Evolutionary conservation across 352 stramenopile species (phyloP).

Genomic region (Globisporangium middletonii): DNA sequence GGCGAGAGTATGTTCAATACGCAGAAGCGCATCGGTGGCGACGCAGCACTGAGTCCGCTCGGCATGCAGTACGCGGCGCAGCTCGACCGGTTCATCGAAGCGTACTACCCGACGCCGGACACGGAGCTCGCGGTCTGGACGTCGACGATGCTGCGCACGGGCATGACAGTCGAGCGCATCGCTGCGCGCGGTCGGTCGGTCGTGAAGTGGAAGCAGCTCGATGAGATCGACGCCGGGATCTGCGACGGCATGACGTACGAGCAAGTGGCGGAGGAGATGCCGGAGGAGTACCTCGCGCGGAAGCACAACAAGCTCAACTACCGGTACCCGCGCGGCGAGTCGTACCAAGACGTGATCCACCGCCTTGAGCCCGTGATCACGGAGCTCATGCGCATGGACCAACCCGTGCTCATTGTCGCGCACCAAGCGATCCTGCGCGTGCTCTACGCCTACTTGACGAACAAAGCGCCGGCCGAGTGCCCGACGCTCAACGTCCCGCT

Average conservation of each 20-base stretch:
- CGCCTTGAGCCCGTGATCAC: slow-evolving; percentile 95
- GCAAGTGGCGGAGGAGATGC: slow-evolving; percentile 93
- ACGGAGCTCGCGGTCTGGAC: slow-evolving; percentile 93
- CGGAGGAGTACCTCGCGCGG: slow-evolving; percentile 91
- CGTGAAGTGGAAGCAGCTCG: slow-evolving; percentile 89
- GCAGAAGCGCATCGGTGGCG: slow-evolving; percentile 95
- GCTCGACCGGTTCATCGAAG: slow-evolving; percentile 91
- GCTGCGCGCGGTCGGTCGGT: slow-evolving; percentile 45
- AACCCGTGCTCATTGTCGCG: slow-evolving; percentile 90
- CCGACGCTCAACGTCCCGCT: slow-evolving; percentile 91
- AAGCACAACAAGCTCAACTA: slow-evolving; percentile 90
- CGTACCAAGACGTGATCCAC: slow-evolving; percentile 97
- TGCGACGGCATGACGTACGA: slow-evolving; percentile 98
- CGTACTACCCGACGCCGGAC: slow-evolving; percentile 73
- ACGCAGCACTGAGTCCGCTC: slow-evolving; percentile 89
- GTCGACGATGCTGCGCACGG: slow-evolving; percentile 93
- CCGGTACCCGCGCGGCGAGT: slow-evolving; percentile 91
- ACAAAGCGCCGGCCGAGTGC: slow-evolving; percentile 88
- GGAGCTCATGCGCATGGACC: slow-evolving; percentile 95
- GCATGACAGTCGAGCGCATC: slow-evolving; percentile 93
- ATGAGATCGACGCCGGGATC: slow-evolving; percentile 96
- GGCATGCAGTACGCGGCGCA: slow-evolving; percentile 93
- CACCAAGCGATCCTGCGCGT: slow-evolving; percentile 95
- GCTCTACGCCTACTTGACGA: slow-evolving; percentile 96
- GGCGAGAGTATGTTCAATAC: slow-evolving; percentile 98